Evolutionary conservation across 1,139 yeast genomes (phyloP), one percentile per base, ranked within the genome.

Genomic region (Debaryomyces singareniensis): DNA sequence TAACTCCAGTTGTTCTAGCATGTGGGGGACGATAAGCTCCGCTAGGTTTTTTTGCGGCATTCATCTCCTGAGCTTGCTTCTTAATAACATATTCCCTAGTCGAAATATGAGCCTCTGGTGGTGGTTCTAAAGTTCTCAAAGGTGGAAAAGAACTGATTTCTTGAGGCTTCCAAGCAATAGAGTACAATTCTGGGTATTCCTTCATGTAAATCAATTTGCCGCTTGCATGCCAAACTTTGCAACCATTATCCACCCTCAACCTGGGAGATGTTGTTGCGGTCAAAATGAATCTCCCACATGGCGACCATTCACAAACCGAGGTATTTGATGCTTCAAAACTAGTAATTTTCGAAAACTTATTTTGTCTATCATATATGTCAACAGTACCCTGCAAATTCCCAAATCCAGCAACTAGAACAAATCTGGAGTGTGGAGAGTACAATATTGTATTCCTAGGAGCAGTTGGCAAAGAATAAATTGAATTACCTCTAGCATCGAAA

Each of bases 181-280:
- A 63, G 49, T 75, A 75, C 40, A 93, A 75, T 61, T 91, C 98
- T 32, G 70, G 74, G 55, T 77, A 86, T 42, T 87, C 95, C 48
- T 77, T 78, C 47, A 72, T 71, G 57, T 72, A 93, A 33, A 86
- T 70, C 42, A 91, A 71, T 45, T 78, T 75, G 27, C 98, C 98
- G 39, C 78, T 69, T 37, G 80, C 87, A 55, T 91, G 95, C 96
- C 97, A 91, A 46, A 93, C 68, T 57, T 86, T 85, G 44, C 82
- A 78, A 33, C 97, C 93, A 55, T 93, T 93, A 56, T 93, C 99
- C 30, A 93, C 99, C 52, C 98, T 78, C 49, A 93, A 73, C 49
- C 99, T 74, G 39, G 99, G 99, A 14, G 96, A 78, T 0, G 98
- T 91, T 5, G 98, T 93, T 15, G 98, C 98, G 13, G 97, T 89